These are phyloP conservation scores for Phytophthora kernoviae DNA, from an alignment of 352 stramenopile species.

Conservation along the genomic window DNA sequence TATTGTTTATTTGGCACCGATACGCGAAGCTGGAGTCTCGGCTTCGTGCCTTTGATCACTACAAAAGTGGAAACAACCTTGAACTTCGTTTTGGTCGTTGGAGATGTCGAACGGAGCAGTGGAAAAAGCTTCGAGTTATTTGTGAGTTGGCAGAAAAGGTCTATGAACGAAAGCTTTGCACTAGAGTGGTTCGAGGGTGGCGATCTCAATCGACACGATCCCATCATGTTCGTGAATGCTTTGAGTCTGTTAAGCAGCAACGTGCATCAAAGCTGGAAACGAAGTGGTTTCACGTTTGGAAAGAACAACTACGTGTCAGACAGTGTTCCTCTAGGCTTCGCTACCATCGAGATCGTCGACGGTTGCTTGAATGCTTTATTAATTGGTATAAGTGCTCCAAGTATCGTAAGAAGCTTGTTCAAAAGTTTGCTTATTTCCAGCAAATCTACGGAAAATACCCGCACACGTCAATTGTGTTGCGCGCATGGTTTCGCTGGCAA, in stretches of 20 bases:
- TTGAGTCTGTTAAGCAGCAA: conserved; percentile 11
- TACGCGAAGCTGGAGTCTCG: conserved; percentile 10
- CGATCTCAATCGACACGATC: conserved; percentile 4
- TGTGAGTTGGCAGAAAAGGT: conserved; percentile 23
- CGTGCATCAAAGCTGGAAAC: conserved; percentile 9
- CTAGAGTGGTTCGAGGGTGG: conserved; percentile 29
- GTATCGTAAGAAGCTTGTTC: conserved; percentile 18
- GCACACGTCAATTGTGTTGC: conserved; percentile 24
- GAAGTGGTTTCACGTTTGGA: conserved; percentile 20
- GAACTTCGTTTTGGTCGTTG: conserved; percentile 19
- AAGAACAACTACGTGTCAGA: conserved; percentile 2
- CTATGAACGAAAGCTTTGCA: conserved; percentile 23
- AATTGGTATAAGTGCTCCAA: conserved; percentile 20
- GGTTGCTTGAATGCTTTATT: conserved; percentile 6
- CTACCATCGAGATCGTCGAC: conserved; percentile 2
- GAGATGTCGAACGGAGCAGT: conserved; percentile 26
- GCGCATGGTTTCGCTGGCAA: conserved; percentile 43
- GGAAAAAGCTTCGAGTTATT: conserved; percentile 30
- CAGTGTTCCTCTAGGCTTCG: conserved; percentile 11
- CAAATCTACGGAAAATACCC: conserved; percentile 42
- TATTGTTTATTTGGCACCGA: conserved; percentile 20
- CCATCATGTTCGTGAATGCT: conserved; percentile 10
- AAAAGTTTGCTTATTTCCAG: conserved; percentile 45
- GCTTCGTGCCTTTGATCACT: background rate
- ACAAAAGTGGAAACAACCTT: conserved; percentile 4